Percentiles rank a stretch among this genome's conserved stretches.
phyloP scores from a whole-genome alignment of 1,284 basidiomycete species.

The Sphaerobolus stellatus region DNA sequence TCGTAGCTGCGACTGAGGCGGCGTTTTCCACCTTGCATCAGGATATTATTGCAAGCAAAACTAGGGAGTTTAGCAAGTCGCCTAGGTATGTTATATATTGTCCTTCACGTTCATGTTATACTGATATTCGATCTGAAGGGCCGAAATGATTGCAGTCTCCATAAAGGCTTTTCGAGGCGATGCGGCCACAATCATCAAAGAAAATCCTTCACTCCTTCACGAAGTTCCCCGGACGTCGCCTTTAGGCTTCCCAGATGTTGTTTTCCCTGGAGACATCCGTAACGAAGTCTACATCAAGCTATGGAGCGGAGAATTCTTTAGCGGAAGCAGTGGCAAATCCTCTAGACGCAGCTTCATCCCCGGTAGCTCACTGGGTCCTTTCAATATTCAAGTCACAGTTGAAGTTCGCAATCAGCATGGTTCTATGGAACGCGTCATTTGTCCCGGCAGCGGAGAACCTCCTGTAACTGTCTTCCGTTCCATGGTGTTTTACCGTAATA shows the following conservation, averaged over 20 bases:
- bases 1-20: slow-evolving; percentile 78
- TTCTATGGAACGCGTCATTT: slow-evolving; percentile 74
- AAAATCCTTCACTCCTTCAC: slow-evolving; percentile 86
- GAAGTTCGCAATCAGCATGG: slow-evolving; percentile 78
- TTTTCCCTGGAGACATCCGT: slow-evolving; percentile 88
- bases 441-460: slow-evolving; percentile 84
- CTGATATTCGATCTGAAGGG: slow-evolving; percentile 43
- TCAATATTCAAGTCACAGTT: slow-evolving; percentile 87
- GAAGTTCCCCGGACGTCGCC: slow-evolving; percentile 81
- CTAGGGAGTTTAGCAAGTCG: slow-evolving; percentile 83
- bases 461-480: slow-evolving; percentile 81
- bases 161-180: slow-evolving; percentile 88
- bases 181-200: slow-evolving; percentile 69
- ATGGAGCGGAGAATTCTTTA: slow-evolving; percentile 83
- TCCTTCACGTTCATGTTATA: slow-evolving; percentile 7
- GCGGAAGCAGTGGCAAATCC: slow-evolving; percentile 42
- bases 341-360: slow-evolving; percentile 44
- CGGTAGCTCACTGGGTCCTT: slow-evolving; percentile 50
- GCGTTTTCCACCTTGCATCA: slow-evolving; percentile 93
- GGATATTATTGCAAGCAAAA: slow-evolving; percentile 83
- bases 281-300: slow-evolving; percentile 96
- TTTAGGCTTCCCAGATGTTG: slow-evolving; percentile 96
- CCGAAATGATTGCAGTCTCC: slow-evolving; percentile 86
- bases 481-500: slow-evolving; percentile 84
- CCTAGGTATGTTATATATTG: slow-evolving; percentile 52